A percentile compares a stretch with the other conserved stretches of the same genome.
Evolutionary conservation across 352 stramenopile species (phyloP).

Genomic region (Globisporangium spiculum): DNA sequence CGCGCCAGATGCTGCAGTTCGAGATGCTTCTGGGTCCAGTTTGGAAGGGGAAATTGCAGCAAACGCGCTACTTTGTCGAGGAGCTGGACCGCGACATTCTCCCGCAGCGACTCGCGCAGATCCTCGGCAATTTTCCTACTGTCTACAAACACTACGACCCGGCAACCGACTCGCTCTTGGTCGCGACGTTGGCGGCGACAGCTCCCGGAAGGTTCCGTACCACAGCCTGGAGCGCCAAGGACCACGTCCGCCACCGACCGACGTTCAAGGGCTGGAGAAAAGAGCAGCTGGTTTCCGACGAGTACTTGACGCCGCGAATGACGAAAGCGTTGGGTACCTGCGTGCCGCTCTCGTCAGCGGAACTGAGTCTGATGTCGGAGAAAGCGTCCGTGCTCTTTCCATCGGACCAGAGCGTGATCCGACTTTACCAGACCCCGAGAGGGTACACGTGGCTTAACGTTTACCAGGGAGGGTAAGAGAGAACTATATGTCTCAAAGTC

Average conservation of each 20-base stretch:
- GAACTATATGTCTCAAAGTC: neutral
- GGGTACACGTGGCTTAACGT: slow-evolving; percentile 58
- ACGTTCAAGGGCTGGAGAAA: slow-evolving; percentile 65
- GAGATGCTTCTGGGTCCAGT: slow-evolving; percentile 46
- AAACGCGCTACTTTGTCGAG: slow-evolving; percentile 32
- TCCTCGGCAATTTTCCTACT: slow-evolving; percentile 39
- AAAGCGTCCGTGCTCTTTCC: slow-evolving; percentile 57
- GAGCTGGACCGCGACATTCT: slow-evolving; percentile 39
- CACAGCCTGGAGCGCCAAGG: slow-evolving; percentile 42
- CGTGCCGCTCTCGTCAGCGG: slow-evolving; percentile 47
- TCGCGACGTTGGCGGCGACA: slow-evolving; percentile 45
- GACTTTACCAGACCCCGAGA: slow-evolving; percentile 40
- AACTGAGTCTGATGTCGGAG: slow-evolving; percentile 42
- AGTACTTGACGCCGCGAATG: slow-evolving; percentile 69
- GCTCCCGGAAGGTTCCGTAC: slow-evolving; percentile 48
- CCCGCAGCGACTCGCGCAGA: slow-evolving; percentile 49
- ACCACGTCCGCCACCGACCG: slow-evolving; percentile 65
- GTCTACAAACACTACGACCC: slow-evolving; percentile 53
- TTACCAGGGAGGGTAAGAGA: slow-evolving; percentile 46
- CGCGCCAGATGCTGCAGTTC: slow-evolving; percentile 53
- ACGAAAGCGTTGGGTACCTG: slow-evolving; percentile 36
- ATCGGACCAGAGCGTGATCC: slow-evolving; percentile 65
- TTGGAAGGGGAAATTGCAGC: slow-evolving; percentile 56
- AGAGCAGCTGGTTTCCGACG: slow-evolving; percentile 31
- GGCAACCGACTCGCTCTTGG: slow-evolving; percentile 49